phyloP scores from a whole-genome alignment of 306 rosid species.

The Pyrus bretschneideri region DNA sequence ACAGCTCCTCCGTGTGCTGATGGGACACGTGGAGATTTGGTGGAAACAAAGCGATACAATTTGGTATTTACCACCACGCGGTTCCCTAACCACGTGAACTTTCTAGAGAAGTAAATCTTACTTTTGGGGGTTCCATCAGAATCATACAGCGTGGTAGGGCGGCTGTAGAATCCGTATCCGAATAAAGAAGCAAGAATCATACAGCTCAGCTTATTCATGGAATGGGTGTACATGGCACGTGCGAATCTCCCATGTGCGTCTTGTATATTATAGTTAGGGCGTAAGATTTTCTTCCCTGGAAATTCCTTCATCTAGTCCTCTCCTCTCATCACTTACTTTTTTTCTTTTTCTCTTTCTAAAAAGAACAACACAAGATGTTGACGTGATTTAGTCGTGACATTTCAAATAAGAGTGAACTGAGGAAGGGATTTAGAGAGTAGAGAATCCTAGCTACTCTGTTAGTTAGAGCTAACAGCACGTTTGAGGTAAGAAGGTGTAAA shows the following conservation, averaged over 20 bases:
- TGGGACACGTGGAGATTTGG: slow-evolving; percentile 16
- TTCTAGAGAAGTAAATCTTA: background rate
- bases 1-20: background rate
- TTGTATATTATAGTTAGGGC: background rate
- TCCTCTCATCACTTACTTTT: no score
- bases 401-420: no score
- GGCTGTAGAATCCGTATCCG: background rate
- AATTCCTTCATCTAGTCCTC: no score
- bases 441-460: no score
- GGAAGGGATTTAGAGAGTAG: no score
- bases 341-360: no score
- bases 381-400: no score
- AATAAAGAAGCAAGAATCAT: background rate
- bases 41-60: background rate
- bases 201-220: background rate
- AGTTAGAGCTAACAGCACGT: no score
- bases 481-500: no score
- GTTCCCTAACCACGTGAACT: slow-evolving; percentile 26
- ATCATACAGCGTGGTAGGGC: background rate
- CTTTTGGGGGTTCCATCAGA: background rate
- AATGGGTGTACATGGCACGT: slow-evolving; percentile 3
- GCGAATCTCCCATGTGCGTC: background rate
- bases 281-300: no score
- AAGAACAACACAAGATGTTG: no score
- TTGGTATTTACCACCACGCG: slow-evolving; percentile 1